A percentile compares a stretch with the other conserved stretches of the same genome.
Evolutionary conservation across 2,329 filamentous ascomycete species (phyloP).

Genomic region (Colletotrichum sp.): DNA sequence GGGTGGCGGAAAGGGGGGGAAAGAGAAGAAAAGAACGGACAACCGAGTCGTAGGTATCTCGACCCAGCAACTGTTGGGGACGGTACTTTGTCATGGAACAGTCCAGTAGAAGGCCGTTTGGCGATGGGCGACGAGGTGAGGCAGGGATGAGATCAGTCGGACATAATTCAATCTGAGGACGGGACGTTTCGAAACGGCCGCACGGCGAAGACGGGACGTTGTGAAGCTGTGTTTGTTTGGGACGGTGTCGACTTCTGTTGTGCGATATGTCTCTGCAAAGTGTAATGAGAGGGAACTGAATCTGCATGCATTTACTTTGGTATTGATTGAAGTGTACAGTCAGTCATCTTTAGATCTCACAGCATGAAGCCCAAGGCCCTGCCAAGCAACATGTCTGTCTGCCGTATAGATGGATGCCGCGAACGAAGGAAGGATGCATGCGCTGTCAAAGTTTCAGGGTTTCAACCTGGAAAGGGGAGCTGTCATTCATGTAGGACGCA

Average conservation of each 20-base stretch:
- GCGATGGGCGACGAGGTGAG: background rate
- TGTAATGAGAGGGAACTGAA: background rate
- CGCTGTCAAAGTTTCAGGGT: background rate
- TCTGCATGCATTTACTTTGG: background rate
- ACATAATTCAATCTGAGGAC: background rate
- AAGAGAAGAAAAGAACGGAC: background rate
- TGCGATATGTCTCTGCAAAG: background rate
- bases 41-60: background rate
- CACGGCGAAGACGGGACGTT: background rate
- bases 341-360: background rate
- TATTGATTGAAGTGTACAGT: background rate
- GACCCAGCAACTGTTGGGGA: background rate
- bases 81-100: background rate
- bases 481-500: background rate
- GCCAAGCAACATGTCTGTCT: background rate
- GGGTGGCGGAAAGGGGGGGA: background rate
- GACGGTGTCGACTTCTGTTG: background rate
- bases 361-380: background rate
- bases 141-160: background rate
- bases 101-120: background rate
- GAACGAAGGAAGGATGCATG: background rate
- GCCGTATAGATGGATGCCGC: background rate
- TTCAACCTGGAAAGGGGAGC: background rate
- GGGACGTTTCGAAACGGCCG: constrained; percentile 16
- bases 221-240: constrained; percentile 3